Conservation (phyloP, 108 stramenopile genomes). For the Cyclotella baltica region DNA sequence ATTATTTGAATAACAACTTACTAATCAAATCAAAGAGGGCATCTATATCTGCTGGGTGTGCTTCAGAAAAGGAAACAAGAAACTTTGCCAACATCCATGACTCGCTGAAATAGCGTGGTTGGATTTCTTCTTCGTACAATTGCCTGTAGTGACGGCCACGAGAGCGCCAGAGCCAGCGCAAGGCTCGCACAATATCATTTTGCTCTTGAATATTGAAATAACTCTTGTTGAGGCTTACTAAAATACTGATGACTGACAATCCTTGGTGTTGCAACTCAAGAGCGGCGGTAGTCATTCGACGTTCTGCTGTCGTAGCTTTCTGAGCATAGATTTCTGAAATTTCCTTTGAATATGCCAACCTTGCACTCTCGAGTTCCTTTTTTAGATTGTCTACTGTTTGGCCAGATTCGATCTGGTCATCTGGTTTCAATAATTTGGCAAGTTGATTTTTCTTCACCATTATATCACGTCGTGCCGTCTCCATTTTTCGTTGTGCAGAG, state of each 20-base stretch:
- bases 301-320: slow-evolving; percentile 14
- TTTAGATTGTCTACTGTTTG: slow-evolving; percentile 50
- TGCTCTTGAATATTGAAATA: slow-evolving; percentile 66
- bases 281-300: slow-evolving; percentile 71
- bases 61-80: slow-evolving; percentile 72
- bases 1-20: not conserved
- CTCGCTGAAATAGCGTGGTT: slow-evolving; percentile 79
- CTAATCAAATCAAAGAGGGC: slow-evolving; percentile 87
- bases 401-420: slow-evolving; percentile 49
- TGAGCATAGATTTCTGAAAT: slow-evolving; percentile 22
- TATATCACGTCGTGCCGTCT: slow-evolving; percentile 59
- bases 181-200: slow-evolving; percentile 78
- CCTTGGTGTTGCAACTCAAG: slow-evolving; percentile 85
- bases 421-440: slow-evolving; percentile 44
- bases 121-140: slow-evolving; percentile 81
- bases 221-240: slow-evolving; percentile 56
- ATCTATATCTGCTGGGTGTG: slow-evolving; percentile 72
- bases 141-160: slow-evolving; percentile 84
- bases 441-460: slow-evolving; percentile 67
- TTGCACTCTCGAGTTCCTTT: slow-evolving; percentile 58
- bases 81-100: slow-evolving; percentile 72
- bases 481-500: slow-evolving; percentile 42
- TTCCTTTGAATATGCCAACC: slow-evolving; percentile 53
- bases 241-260: slow-evolving; percentile 65
- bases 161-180: slow-evolving; percentile 89